Evolutionary conservation across 176 grass and related monocot genomes (phyloP).

Genomic region (Aegilops longissima): DNA sequence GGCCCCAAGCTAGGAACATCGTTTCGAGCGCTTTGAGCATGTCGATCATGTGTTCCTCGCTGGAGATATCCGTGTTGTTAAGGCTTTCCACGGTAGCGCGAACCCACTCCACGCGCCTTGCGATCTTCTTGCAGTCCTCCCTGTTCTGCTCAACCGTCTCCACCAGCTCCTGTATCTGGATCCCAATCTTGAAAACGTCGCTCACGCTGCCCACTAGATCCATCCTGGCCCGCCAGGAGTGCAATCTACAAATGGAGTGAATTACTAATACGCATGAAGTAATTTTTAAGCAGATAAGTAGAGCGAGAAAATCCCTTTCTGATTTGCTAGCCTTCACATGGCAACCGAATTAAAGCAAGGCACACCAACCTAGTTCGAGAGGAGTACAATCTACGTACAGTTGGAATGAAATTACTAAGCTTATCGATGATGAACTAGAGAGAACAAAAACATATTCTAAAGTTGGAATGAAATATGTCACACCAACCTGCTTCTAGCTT

Average conservation of each 20-base stretch:
- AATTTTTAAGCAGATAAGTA: background rate
- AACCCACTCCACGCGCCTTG: background rate
- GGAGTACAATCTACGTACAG: too few relatives aligned
- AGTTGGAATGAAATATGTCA: too few relatives aligned
- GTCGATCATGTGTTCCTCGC: background rate
- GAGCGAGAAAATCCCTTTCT: too few relatives aligned
- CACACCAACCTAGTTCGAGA: too few relatives aligned
- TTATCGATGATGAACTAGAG: too few relatives aligned
- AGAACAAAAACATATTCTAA: too few relatives aligned
- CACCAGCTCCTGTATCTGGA: background rate
- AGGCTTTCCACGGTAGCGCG: background rate
- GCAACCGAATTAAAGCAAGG: too few relatives aligned
- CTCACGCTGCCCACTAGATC: background rate
- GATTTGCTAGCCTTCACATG: too few relatives aligned
- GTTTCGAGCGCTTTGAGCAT: background rate
- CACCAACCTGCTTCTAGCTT: too few relatives aligned
- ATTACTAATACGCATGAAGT: background rate
- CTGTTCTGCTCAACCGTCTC: background rate
- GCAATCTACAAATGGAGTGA: background rate
- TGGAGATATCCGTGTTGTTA: background rate
- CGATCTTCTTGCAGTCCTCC: background rate
- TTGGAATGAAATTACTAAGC: too few relatives aligned
- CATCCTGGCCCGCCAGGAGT: background rate
- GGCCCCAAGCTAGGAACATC: background rate
- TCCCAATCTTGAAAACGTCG: too few relatives aligned